These are phyloP conservation scores for Sporothrix pallida DNA, from an alignment of 2,329 filamentous ascomycete species.

Conservation along the genomic window DNA sequence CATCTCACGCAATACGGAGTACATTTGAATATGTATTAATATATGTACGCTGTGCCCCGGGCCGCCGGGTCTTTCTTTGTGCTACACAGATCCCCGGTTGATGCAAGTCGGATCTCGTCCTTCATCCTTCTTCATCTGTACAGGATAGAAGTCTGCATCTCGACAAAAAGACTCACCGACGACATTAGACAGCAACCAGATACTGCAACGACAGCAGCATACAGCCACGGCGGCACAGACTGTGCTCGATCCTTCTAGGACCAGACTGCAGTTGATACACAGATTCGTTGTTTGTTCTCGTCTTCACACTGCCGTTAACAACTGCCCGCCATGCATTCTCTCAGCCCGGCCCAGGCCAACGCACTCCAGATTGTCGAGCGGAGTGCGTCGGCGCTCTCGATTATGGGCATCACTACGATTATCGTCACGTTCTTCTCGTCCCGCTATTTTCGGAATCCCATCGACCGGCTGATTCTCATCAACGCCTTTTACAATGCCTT, in stretches of 20 bases:
- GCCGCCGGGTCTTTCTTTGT: conserved; percentile 15
- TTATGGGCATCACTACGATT: conserved; percentile 46
- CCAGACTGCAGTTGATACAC: not conserved
- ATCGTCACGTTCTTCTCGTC: conserved; percentile 44
- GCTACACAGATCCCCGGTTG: not conserved
- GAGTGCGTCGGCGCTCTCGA: conserved; percentile 44
- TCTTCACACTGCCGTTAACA: not conserved
- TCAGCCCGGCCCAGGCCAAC: conserved; percentile 41
- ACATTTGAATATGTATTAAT: conserved; percentile 22
- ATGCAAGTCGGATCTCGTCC: not conserved
- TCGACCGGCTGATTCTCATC: conserved; percentile 49
- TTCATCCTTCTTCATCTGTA: not conserved
- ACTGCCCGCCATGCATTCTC: conserved; percentile 31
- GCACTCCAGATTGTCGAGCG: conserved; percentile 44
- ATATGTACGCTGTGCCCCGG: conserved; percentile 7
- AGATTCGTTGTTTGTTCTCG: not conserved
- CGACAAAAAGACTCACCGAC: conserved; percentile 2
- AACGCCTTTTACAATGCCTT: conserved; percentile 48
- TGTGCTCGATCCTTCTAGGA: not conserved
- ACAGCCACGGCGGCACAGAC: not conserved
- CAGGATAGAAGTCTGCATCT: not conserved
- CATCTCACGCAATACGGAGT: conserved; percentile 4
- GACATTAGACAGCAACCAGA: not conserved
- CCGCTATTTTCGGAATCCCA: conserved; percentile 47
- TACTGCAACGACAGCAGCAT: not conserved